Evolutionary conservation across 257 asterid species (phyloP).

Genomic region (Knoxia roxburghii): DNA sequence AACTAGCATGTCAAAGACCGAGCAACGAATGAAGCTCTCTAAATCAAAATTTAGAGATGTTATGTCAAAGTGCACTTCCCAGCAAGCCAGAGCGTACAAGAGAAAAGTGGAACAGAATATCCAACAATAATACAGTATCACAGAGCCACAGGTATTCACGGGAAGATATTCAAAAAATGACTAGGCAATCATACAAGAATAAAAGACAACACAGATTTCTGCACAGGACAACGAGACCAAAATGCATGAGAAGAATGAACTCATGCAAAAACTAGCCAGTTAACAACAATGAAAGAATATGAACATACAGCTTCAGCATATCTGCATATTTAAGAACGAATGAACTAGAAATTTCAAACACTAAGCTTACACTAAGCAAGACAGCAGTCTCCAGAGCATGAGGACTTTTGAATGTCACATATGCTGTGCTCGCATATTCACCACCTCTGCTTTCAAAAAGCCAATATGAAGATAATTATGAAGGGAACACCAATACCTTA

Average conservation of each 20-base stretch:
- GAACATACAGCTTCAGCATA: neutral
- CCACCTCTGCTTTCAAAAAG: conserved; percentile 61
- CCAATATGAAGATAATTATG: conserved; percentile 17
- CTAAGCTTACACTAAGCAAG: conserved; percentile 81
- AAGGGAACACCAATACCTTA: conserved; percentile 5
- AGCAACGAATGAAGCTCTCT: neutral
- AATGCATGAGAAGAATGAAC: neutral
- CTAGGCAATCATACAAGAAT: no score
- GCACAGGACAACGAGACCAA: neutral
- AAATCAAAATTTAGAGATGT: neutral
- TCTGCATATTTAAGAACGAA: neutral
- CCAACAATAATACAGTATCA: neutral
- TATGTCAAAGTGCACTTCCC: neutral
- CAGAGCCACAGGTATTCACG: neutral
- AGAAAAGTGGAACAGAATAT: no score
- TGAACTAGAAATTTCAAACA: conserved; percentile 5
- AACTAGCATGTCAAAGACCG: neutral
- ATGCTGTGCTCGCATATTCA: conserved; percentile 74
- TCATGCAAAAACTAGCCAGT: neutral
- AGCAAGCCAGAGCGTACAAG: neutral
- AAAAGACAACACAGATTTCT: no score
- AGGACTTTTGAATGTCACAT: conserved; percentile 74
- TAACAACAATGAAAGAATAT: neutral
- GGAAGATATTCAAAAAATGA: neutral
- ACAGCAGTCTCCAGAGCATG: conserved; percentile 96